Evolutionary conservation across 768 basidiomycete species (phyloP).

Genomic region (Suillus occidentalis): DNA sequence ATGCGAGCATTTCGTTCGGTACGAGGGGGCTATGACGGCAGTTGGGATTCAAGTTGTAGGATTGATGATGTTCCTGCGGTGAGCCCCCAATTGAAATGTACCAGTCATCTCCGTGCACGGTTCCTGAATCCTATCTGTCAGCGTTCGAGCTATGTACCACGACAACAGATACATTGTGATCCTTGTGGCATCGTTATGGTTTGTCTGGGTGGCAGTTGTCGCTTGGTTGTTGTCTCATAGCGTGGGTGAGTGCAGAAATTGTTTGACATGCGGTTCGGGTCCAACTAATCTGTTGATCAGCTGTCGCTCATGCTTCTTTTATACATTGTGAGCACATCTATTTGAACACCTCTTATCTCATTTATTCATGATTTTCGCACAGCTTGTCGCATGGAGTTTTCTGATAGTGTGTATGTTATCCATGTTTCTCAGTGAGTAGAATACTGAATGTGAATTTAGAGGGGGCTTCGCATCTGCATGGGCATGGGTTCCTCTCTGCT

Average conservation of each 20-base stretch:
- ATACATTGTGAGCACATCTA: conserved; percentile 13
- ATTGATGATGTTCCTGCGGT: conserved; percentile 48
- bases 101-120: neutral
- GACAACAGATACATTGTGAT: conserved; percentile 12
- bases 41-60: conserved; percentile 39
- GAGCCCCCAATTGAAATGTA: conserved; percentile 11
- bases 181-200: conserved; percentile 32
- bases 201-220: conserved; percentile 45
- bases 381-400: conserved; percentile 45
- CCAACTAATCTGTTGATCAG: conserved; percentile 2
- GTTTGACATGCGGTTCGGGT: neutral
- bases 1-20: conserved; percentile 48
- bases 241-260: conserved; percentile 39
- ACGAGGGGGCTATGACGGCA: conserved; percentile 48
- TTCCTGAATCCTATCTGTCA: conserved; percentile 8
- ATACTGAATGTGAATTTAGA: conserved; percentile 10
- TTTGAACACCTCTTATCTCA: conserved; percentile 24
- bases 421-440: neutral
- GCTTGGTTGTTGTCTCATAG: conserved; percentile 56
- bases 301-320: conserved; percentile 16
- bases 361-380: neutral
- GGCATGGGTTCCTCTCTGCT: conserved; percentile 42
- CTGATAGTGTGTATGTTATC: conserved; percentile 19
- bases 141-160: conserved; percentile 21
- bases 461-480: conserved; percentile 32